Conservation (phyloP, 352 stramenopile species). For the Phytophthora crassamura region DNA sequence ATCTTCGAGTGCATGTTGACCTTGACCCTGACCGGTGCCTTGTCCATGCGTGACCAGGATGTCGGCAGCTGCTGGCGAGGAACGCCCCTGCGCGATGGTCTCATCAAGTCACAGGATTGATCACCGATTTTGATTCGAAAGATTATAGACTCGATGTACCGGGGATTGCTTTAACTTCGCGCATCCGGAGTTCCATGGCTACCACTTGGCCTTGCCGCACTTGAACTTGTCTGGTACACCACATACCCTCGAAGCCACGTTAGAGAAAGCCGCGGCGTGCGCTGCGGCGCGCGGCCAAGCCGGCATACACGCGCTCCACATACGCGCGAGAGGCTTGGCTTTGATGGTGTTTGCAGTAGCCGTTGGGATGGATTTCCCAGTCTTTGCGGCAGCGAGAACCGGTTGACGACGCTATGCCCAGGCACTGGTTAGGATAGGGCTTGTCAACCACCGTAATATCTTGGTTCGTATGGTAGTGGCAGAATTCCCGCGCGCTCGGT, state of each 20-base stretch:
- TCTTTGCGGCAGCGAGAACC: constrained; percentile 4
- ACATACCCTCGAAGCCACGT: no score
- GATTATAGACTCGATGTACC: no score
- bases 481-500: background rate
- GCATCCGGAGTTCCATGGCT: no score
- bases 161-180: no score
- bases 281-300: background rate
- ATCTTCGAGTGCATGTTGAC: background rate
- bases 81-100: background rate
- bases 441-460: background rate
- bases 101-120: background rate
- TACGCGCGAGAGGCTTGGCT: constrained; percentile 1
- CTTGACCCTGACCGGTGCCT: background rate
- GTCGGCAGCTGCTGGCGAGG: constrained; percentile 11
- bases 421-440: constrained; percentile 1
- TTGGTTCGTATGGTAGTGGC: constrained; percentile 9
- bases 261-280: background rate
- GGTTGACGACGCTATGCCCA: constrained; percentile 3
- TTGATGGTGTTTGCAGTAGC: constrained; percentile 9
- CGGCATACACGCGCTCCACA: background rate
- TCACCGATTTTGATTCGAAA: no score
- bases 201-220: no score
- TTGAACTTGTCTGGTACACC: no score
- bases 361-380: constrained; percentile 9
- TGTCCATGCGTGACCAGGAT: constrained; percentile 19